phyloP scores from a whole-genome alignment of 805 yeast genomes.

The Lipomyces orientalis region DNA sequence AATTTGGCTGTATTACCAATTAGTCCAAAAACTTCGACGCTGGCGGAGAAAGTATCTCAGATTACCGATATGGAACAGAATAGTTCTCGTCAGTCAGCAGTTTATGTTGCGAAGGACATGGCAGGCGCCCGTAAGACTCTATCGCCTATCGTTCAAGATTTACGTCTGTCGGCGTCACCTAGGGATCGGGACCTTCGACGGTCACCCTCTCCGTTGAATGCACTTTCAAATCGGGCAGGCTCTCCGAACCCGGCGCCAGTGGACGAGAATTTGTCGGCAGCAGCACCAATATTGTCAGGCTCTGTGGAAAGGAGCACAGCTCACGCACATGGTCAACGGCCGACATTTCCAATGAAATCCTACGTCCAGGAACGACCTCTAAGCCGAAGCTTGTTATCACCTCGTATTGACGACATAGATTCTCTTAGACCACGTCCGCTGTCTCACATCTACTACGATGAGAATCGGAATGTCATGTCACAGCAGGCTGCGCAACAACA shows the following conservation, averaged over 20 bases:
- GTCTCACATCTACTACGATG: conserved; percentile 24
- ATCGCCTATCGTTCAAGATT: not conserved
- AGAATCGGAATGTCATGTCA: conserved; percentile 5
- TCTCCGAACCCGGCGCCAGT: not conserved
- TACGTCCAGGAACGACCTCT: not conserved
- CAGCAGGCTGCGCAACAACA: not conserved
- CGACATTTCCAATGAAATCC: not conserved
- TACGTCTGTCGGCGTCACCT: not conserved
- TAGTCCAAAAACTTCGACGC: not conserved
- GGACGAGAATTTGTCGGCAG: not conserved
- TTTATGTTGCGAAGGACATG: not conserved
- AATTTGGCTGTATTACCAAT: not conserved
- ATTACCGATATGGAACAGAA: not conserved
- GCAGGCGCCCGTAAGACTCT: not conserved
- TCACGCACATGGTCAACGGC: not conserved
- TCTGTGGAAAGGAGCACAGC: not conserved
- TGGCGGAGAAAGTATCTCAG: not conserved
- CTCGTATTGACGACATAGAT: conserved; percentile 8
- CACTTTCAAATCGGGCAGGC: not conserved
- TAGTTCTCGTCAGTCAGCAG: not conserved
- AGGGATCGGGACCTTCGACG: not conserved
- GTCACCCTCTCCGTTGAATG: not conserved
- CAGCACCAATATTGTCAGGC: not conserved
- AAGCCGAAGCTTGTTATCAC: conserved; percentile 12
- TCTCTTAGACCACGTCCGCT: conserved; percentile 10